Conservation (phyloP, 1,284 basidiomycete genomes). For the Mrakiaceae sp. region DNA sequence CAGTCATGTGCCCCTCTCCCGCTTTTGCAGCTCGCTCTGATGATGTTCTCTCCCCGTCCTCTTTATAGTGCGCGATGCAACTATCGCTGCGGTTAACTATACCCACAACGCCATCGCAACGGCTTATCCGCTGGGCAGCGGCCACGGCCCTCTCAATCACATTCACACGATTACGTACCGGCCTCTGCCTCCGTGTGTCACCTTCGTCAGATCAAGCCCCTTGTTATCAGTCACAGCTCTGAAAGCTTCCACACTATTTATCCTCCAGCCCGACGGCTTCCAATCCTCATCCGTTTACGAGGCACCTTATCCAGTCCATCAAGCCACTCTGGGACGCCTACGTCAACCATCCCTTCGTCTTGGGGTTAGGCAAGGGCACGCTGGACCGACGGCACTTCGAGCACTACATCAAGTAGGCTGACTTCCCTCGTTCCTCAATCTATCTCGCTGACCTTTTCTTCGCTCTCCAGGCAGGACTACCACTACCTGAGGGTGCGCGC, state of each 20-base stretch:
- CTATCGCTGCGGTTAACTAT: conserved; percentile 50
- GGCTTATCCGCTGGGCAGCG: conserved; percentile 58
- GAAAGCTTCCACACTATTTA: neutral
- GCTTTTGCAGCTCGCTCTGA: neutral
- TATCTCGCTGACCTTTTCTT: neutral
- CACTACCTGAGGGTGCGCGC: conserved; percentile 41
- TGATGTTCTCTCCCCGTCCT: neutral
- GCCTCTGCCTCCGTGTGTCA: conserved; percentile 48
- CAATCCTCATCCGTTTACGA: conserved; percentile 58
- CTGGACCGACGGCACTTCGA: conserved; percentile 56
- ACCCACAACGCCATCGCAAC: conserved; percentile 66
- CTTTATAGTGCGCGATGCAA: conserved; percentile 46
- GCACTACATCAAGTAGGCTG: conserved; percentile 54
- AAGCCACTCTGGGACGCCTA: conserved; percentile 56
- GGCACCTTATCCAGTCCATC: conserved; percentile 52
- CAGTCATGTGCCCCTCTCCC: neutral
- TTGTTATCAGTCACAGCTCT: neutral
- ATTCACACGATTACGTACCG: conserved; percentile 49
- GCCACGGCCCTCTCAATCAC: conserved; percentile 82
- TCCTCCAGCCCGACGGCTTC: conserved; percentile 44
- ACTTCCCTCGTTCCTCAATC: neutral
- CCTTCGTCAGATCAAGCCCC: neutral
- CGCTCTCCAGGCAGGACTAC: conserved; percentile 54
- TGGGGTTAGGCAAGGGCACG: conserved; percentile 57
- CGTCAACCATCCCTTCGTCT: conserved; percentile 69